Evolutionary conservation across 805 yeast species (phyloP), one percentile per base, ranked within the genome.

Genomic region (Candida golubevii): DNA sequence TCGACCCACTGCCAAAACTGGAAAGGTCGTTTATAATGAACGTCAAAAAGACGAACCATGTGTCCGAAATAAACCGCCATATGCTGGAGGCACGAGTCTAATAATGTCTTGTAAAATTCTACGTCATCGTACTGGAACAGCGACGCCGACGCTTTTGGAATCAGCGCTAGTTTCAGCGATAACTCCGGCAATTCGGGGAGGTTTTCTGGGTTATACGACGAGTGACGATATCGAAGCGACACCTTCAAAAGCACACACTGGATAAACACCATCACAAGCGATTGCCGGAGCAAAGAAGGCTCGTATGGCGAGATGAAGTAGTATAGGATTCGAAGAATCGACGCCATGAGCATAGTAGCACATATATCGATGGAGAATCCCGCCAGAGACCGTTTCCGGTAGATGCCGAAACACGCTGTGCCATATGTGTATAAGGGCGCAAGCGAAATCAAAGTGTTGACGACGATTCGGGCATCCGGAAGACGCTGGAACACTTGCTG

Each of bases 301-400:
- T 89, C 97, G 59, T 83, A 89, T 0, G 96, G 96, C 37, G 82
- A 77, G 39, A 87, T 82, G 49, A 84, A 62, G 67, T 84, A 90
- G 67, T 87, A 89, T 44, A 80, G 79, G 26, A 89, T 82, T 51
- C 95, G 72, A 37, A 88, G 65, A 6, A 81, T 77, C 35, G 88
- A 77, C 1, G 96, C 83, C 50, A 88, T 72, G 49, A 89, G 61
- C 96, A 90, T 88, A 7, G 96, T 87, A 7, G 88, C 90, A 65
- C 97, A 90, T 9, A 90, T 86, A 63, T 90, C 97, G n/a, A 88
- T 71, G 6, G 95, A 85, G 58, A 89, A 88, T 18, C 97, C 97
- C 18, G 78, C 71, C 1, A 91, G 77, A 0, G 89, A 75, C 58
- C 81, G 69, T 30, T 78, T 75, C 38, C 74, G 69, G 55, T 80